Percentiles rank a stretch among this genome's conserved stretches.
These are phyloP conservation scores for Suhomyces sp. DNA, from an alignment of 805 yeast species.

Conservation along the genomic window DNA sequence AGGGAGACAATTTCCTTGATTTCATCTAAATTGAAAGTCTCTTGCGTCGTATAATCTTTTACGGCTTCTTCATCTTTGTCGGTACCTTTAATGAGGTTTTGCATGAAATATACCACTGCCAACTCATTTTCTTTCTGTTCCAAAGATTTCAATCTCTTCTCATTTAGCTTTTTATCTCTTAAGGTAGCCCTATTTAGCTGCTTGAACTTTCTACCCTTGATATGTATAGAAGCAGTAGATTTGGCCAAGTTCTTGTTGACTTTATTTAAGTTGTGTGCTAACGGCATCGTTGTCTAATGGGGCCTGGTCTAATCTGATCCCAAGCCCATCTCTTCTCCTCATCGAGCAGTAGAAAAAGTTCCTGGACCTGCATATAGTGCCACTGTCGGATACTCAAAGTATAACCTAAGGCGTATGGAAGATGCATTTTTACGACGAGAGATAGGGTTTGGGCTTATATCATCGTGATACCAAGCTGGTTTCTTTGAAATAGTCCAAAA, in stretches of 20 bases:
- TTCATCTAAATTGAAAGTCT: slow-evolving; percentile 52
- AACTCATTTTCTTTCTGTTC: slow-evolving; percentile 62
- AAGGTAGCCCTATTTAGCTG: slow-evolving; percentile 82
- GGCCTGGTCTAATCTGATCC: neutral
- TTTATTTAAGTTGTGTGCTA: slow-evolving; percentile 63
- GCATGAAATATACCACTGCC: slow-evolving; percentile 56
- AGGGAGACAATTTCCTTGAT: slow-evolving; percentile 58
- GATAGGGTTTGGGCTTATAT: neutral
- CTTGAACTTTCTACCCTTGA: slow-evolving; percentile 85
- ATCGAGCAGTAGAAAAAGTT: neutral
- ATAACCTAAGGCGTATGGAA: neutral
- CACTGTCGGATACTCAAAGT: neutral
- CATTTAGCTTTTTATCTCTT: slow-evolving; percentile 69
- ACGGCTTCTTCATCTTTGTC: neutral
- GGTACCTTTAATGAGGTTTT: slow-evolving; percentile 45
- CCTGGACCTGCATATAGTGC: neutral
- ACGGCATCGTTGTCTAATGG: slow-evolving; percentile 48
- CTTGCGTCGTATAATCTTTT: slow-evolving; percentile 27
- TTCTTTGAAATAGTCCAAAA: too few species aligned
- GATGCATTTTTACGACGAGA: neutral
- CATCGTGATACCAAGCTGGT: neutral
- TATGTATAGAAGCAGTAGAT: slow-evolving; percentile 64
- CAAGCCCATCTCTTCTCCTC: neutral
- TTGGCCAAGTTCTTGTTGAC: slow-evolving; percentile 58
- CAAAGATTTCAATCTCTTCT: slow-evolving; percentile 53